Percentiles rank a stretch among this genome's conserved stretches.
phyloP scores from a whole-genome alignment of 305 asterid species.

The Solanum hybrid region DNA sequence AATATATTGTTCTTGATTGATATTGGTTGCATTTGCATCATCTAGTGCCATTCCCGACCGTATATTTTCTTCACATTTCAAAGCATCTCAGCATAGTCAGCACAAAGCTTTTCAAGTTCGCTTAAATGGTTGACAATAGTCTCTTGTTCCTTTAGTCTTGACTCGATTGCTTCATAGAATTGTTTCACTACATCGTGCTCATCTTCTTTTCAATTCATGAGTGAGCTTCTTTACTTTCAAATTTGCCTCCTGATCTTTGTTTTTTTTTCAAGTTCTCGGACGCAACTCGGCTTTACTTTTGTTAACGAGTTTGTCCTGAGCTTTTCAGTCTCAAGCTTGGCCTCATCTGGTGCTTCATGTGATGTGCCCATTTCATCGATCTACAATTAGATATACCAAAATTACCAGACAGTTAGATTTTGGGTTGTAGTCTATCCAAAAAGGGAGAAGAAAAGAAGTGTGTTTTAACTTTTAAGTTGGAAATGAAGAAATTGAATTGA shows the following conservation, averaged over 20 bases:
- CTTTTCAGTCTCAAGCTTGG: conserved; percentile 50
- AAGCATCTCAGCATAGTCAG: not conserved
- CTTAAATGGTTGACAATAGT: not conserved
- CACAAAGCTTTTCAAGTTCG: not conserved
- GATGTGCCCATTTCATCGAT: conserved; percentile 36
- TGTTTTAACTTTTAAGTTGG: not conserved
- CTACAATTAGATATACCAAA: not conserved
- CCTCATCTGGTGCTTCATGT: conserved; percentile 58
- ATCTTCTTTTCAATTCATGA: conserved; percentile 41
- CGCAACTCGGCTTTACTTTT: conserved; percentile 30
- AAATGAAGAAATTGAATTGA: not conserved
- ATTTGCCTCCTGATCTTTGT: conserved; percentile 46
- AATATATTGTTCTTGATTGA: conserved; percentile 45
- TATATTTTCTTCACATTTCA: not conserved
- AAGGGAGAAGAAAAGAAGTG: not conserved
- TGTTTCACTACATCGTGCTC: conserved; percentile 30
- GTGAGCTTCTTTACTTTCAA: conserved; percentile 40
- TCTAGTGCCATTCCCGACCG: conserved; percentile 49
- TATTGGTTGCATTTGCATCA: conserved; percentile 43
- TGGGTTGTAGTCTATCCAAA: not conserved
- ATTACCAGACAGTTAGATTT: not conserved
- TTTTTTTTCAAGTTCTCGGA: conserved; percentile 48
- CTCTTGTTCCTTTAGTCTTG: conserved; percentile 19
- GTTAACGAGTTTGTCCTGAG: conserved; percentile 34
- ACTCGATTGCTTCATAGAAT: conserved; percentile 34